phyloP scores from a whole-genome alignment of 1,284 basidiomycete genomes.

The Ganoderma lucidum region DNA sequence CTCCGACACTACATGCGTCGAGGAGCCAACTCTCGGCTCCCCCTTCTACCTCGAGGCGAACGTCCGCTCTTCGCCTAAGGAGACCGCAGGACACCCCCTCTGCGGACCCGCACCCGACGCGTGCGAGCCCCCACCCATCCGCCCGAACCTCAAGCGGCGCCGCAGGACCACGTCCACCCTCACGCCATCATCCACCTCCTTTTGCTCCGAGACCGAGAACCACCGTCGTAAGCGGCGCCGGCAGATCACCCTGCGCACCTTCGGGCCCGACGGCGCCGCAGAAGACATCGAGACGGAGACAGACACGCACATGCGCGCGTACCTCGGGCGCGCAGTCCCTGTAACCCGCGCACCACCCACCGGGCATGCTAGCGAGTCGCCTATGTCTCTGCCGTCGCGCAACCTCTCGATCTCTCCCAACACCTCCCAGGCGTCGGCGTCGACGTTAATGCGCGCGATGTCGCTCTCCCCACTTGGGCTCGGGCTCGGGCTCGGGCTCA shows the following conservation, averaged over 20 bases:
- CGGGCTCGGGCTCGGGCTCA: neutral
- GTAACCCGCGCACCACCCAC: neutral
- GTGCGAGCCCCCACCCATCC: neutral
- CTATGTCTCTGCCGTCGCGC: neutral
- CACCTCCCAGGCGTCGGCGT: neutral
- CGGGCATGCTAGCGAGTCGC: neutral
- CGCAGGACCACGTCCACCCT: neutral
- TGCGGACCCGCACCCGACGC: neutral
- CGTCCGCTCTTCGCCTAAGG: neutral
- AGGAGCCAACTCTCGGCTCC: neutral
- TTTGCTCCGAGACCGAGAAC: too few relatives aligned
- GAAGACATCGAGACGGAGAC: neutral
- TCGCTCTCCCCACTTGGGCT: neutral
- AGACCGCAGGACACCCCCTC: neutral
- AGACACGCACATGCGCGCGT: neutral
- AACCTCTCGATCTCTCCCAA: neutral
- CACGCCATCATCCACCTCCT: neutral
- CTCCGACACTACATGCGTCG: slow-evolving; percentile 13
- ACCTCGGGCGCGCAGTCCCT: neutral
- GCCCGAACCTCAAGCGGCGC: neutral
- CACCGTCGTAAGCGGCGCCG: neutral
- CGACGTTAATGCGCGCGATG: neutral
- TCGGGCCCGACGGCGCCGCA: neutral
- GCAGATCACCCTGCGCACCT: neutral
- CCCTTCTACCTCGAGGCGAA: neutral